phyloP scores from a whole-genome alignment of 1,284 basidiomycete genomes.

The Apiotrichum sp. region DNA sequence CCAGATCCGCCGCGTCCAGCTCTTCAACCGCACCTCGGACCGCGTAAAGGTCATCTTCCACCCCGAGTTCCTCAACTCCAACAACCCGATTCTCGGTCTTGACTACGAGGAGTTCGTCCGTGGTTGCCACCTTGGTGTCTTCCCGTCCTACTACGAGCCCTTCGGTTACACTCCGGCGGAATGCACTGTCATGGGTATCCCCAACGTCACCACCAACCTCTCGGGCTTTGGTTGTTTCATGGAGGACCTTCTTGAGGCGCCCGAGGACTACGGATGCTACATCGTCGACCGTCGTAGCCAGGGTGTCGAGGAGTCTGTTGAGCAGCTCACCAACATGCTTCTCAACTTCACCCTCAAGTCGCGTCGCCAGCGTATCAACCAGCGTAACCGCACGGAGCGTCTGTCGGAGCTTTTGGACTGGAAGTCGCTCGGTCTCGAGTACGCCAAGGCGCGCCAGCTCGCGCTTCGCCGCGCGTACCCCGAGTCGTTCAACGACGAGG shows the following conservation, averaged over 20 bases:
- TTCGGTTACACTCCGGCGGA: constrained; percentile 55
- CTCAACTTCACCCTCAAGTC: constrained; percentile 78
- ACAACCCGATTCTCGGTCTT: constrained; percentile 92
- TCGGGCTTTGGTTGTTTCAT: constrained; percentile 98
- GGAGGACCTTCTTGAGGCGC: constrained; percentile 94
- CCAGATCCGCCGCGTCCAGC: constrained; percentile 84
- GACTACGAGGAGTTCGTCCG: constrained; percentile 99
- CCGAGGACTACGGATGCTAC: constrained; percentile 72
- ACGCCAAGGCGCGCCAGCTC: constrained; percentile 88
- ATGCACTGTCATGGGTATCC: constrained; percentile 84
- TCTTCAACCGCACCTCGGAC: constrained; percentile 79
- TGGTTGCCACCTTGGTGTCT: constrained; percentile 95
- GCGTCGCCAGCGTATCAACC: constrained; percentile 94
- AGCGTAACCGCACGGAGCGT: constrained; percentile 93
- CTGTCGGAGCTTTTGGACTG: constrained; percentile 89
- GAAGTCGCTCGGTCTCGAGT: constrained; percentile 97
- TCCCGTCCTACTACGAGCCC: constrained; percentile 74
- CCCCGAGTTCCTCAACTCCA: constrained; percentile 95
- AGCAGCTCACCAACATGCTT: constrained; percentile 60
- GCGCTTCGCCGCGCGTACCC: constrained; percentile 91
- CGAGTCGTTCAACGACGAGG: constrained; percentile 71
- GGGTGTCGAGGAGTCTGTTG: constrained; percentile 86
- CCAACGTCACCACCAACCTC: constrained; percentile 92
- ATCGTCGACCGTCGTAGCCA: constrained; percentile 89
- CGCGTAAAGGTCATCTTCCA: constrained; percentile 97